Percentiles rank a stretch among this genome's conserved stretches.
Evolutionary conservation across 805 yeast species (phyloP).

Genomic region (Ascoidea tarda): DNA sequence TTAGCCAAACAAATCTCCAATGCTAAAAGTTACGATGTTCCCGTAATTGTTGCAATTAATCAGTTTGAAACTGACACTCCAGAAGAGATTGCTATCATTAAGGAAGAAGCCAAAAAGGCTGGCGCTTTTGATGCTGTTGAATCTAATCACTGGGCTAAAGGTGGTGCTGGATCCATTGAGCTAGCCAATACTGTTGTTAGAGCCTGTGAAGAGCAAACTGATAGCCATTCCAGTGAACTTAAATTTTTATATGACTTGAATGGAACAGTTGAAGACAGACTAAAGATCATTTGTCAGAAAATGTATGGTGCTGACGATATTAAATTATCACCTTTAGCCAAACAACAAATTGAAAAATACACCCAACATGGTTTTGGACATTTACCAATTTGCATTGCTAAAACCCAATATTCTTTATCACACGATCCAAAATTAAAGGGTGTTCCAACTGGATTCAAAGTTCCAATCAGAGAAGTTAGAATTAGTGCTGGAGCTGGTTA

Average conservation of each 20-base stretch:
- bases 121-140: conserved; percentile 90
- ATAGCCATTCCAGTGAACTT: conserved; percentile 24
- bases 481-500: conserved; percentile 96
- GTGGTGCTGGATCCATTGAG: conserved; percentile 81
- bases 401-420: conserved; percentile 91
- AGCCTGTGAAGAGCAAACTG: conserved; percentile 37
- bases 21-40: conserved; percentile 73
- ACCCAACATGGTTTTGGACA: conserved; percentile 80
- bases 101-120: conserved; percentile 70
- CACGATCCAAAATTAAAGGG: conserved; percentile 91
- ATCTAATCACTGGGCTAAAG: conserved; percentile 90
- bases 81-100: conserved; percentile 69
- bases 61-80: conserved; percentile 71
- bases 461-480: conserved; percentile 90
- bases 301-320: conserved; percentile 90
- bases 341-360: conserved; percentile 66
- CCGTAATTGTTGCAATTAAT: conserved; percentile 92
- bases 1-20: conserved; percentile 82
- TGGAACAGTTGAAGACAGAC: conserved; percentile 65
- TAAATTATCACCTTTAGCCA: conserved; percentile 73
- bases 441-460: conserved; percentile 86
- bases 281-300: conserved; percentile 61
- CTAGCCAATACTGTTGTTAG: conserved; percentile 74
- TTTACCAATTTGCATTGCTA: conserved; percentile 92
- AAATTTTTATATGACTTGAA: conserved; percentile 50